Evolutionary conservation across 768 basidiomycete species (phyloP).

Genomic region (Termitomyces heimii): DNA sequence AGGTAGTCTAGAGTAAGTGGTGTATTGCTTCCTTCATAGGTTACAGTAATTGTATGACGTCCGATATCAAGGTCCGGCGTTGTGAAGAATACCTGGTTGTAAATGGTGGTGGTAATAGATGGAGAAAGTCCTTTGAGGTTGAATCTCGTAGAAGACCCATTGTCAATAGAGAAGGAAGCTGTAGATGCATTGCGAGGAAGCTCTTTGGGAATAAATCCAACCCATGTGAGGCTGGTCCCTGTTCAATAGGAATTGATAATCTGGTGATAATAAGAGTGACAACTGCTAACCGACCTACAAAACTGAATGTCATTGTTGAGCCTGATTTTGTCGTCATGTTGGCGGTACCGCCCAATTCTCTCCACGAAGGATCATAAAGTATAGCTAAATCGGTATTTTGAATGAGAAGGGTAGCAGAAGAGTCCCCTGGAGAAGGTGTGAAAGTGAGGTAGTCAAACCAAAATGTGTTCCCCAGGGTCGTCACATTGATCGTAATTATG

Average conservation of each 20-base stretch:
- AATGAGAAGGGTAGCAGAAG: neutral
- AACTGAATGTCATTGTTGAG: conserved; percentile 1
- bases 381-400: conserved; percentile 3
- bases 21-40: conserved; percentile 1
- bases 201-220: conserved; percentile 1
- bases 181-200: neutral
- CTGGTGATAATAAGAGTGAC: neutral
- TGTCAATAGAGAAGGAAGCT: neutral
- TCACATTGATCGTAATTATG: conserved; percentile 16
- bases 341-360: neutral
- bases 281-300: conserved; percentile 1
- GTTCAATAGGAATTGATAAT: neutral
- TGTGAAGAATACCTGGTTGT: conserved; percentile 3
- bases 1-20: conserved; percentile 7
- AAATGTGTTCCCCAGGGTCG: conserved; percentile 15
- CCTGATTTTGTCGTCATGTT: conserved; percentile 3
- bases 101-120: neutral
- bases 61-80: neutral
- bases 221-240: conserved; percentile 8
- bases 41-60: conserved; percentile 6
- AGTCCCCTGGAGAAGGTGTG: conserved; percentile 12
- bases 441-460: conserved; percentile 24
- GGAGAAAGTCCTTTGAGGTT: neutral
- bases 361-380: neutral
- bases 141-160: neutral